phyloP scores from a whole-genome alignment of 257 asterid species.

The Nicotiana benthamiana region DNA sequence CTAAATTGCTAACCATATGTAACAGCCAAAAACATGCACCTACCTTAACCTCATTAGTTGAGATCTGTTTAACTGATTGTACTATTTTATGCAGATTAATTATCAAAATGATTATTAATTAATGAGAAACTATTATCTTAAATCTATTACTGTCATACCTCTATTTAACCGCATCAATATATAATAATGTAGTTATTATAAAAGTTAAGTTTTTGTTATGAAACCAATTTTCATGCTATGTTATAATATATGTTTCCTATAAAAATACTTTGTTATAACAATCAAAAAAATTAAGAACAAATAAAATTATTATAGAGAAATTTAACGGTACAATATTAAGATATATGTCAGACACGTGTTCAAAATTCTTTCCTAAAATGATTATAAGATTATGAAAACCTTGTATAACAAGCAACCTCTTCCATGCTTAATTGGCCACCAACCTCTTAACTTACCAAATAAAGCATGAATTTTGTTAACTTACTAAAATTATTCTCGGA shows the following conservation, averaged over 20 bases:
- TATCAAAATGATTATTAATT: not conserved
- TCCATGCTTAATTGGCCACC: not conserved
- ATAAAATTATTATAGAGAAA: no score
- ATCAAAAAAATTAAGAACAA: no score
- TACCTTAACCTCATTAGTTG: not conserved
- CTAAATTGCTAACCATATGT: not conserved
- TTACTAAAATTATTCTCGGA: no score
- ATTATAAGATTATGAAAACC: not conserved
- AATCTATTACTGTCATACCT: not conserved
- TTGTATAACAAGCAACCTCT: not conserved
- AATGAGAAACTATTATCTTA: not conserved
- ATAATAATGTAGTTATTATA: no score
- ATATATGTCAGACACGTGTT: not conserved
- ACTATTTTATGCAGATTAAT: not conserved
- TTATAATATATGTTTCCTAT: no score
- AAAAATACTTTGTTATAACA: no score
- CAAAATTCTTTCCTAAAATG: not conserved
- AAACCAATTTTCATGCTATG: no score
- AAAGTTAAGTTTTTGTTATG: no score
- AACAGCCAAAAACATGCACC: not conserved
- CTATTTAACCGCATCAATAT: no score
- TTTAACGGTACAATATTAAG: no score
- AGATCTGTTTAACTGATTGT: not conserved
- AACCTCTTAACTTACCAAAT: not conserved
- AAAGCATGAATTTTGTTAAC: not conserved